phyloP scores from a whole-genome alignment of 768 basidiomycete species.

The Termitomyces sp. region DNA sequence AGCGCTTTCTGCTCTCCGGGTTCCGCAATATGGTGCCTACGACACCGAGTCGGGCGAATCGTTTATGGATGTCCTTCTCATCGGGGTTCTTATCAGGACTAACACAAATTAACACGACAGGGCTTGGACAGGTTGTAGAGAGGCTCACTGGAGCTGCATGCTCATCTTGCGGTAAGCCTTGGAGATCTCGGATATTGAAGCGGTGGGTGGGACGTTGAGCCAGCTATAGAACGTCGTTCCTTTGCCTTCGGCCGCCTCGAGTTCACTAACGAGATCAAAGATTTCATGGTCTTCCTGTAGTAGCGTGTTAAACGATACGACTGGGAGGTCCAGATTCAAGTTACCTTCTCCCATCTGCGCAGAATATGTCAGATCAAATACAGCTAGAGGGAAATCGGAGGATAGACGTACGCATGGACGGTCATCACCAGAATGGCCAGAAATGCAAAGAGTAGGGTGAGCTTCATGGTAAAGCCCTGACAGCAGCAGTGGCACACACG shows the following conservation, averaged over 20 bases:
- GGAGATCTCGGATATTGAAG: conserved; percentile 69
- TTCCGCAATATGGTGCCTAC: conserved; percentile 78
- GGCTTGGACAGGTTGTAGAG: not conserved
- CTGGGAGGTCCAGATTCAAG: not conserved
- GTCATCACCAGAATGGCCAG: conserved; percentile 48
- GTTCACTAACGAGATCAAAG: conserved; percentile 82
- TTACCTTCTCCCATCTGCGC: conserved; percentile 67
- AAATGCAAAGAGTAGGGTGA: conserved; percentile 37
- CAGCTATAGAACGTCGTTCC: conserved; percentile 96
- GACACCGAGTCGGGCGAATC: conserved; percentile 89
- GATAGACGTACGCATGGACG: conserved; percentile 51
- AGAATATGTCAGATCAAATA: conserved; percentile 4
- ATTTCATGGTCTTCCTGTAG: conserved; percentile 92
- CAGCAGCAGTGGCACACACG: not conserved
- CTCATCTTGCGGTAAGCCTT: conserved; percentile 93
- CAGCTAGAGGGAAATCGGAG: not conserved
- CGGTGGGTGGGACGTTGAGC: conserved; percentile 74
- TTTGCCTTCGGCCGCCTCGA: conserved; percentile 85
- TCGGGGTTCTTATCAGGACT: conserved; percentile 97
- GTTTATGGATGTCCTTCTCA: conserved; percentile 75
- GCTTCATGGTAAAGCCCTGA: conserved; percentile 39
- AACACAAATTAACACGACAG: not conserved
- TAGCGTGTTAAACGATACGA: not conserved
- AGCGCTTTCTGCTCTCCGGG: conserved; percentile 72
- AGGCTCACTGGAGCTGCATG: conserved; percentile 78